Conservation (phyloP, 345 rosid genomes). For the Populus simonii region DNA sequence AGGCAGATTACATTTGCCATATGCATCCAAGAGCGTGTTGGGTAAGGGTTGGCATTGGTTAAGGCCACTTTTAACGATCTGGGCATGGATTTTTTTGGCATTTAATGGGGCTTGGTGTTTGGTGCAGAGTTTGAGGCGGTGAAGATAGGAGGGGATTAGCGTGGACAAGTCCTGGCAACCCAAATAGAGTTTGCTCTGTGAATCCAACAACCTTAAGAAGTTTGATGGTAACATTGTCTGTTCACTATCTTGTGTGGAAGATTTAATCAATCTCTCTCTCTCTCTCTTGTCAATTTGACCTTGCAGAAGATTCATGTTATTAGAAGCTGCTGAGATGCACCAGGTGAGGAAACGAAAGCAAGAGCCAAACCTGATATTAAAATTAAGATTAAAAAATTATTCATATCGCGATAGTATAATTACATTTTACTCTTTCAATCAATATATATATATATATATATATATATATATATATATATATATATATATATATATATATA, state of each 20-base stretch:
- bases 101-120: conserved; percentile 27
- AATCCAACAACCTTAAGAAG: conserved; percentile 14
- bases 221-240: conserved; percentile 2
- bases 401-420: too few species aligned
- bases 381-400: too few species aligned
- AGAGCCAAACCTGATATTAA: too few species aligned
- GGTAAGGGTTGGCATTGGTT: conserved; percentile 28
- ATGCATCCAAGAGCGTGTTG: conserved; percentile 47
- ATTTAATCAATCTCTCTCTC: too few species aligned
- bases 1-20: conserved; percentile 47
- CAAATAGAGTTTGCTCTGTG: conserved; percentile 14
- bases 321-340: too few species aligned
- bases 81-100: conserved; percentile 48
- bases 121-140: conserved; percentile 42
- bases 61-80: conserved; percentile 47
- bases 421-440: too few species aligned
- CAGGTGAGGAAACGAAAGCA: too few species aligned
- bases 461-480: too few species aligned
- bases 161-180: conserved; percentile 13
- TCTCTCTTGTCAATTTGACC: neutral
- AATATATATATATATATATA: too few species aligned
- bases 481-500: too few species aligned
- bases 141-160: conserved; percentile 45
- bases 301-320: too few species aligned
- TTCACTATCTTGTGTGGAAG: neutral